Conservation (phyloP, 495 filamentous ascomycete genomes). For the Pyrenopolyporus hunteri region DNA sequence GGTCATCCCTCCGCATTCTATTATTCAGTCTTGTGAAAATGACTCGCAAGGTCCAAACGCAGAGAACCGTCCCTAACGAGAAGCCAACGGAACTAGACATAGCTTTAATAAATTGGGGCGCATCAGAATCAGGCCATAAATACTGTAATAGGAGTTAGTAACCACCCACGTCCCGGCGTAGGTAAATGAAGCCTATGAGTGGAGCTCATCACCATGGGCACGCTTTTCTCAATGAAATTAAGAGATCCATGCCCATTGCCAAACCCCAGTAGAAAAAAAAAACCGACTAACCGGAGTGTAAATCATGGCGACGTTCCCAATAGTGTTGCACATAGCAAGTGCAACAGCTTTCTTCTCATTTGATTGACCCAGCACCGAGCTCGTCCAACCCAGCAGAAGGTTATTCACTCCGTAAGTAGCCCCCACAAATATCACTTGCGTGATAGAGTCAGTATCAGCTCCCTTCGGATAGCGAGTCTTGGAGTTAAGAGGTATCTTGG, state of each 20-base stretch:
- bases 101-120: slow-evolving; percentile 48
- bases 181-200: not conserved
- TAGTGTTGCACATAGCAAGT: slow-evolving; percentile 51
- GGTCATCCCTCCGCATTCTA: slow-evolving; percentile 45
- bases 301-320: slow-evolving; percentile 42
- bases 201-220: not conserved
- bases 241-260: too few relatives aligned
- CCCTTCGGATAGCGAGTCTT: too few relatives aligned
- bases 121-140: slow-evolving; percentile 51
- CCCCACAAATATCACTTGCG: slow-evolving; percentile 46
- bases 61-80: slow-evolving; percentile 37
- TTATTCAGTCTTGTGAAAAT: slow-evolving; percentile 46
- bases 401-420: slow-evolving; percentile 53
- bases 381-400: slow-evolving; percentile 52
- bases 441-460: not conserved
- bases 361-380: slow-evolving; percentile 47
- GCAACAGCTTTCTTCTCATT: slow-evolving; percentile 53
- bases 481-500: too few relatives aligned
- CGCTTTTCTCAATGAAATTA: not conserved
- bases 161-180: too few relatives aligned
- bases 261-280: too few relatives aligned
- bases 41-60: slow-evolving; percentile 49
- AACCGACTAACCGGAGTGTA: slow-evolving; percentile 40
- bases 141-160: slow-evolving; percentile 34
- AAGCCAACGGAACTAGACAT: slow-evolving; percentile 51